phyloP scores from a whole-genome alignment of 176 grass and related monocot species.

The Carex parvula region DNA sequence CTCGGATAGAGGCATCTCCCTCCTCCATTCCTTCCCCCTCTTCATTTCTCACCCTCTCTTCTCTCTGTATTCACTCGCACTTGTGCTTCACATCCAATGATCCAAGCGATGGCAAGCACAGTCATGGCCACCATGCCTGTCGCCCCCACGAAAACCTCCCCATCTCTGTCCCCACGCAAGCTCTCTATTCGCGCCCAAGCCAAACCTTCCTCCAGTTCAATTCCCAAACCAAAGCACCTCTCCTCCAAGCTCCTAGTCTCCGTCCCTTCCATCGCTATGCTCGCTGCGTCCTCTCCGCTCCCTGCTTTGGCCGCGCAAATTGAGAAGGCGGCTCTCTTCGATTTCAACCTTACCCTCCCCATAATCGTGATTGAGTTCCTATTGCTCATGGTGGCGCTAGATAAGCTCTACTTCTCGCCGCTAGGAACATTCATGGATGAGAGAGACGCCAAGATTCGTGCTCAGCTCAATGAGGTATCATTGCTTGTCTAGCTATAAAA shows the following conservation, averaged over 20 bases:
- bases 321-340: conserved; percentile 91
- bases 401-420: conserved; percentile 94
- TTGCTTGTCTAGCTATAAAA: not conserved
- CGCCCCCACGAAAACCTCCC: not conserved
- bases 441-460: conserved; percentile 84
- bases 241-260: conserved; percentile 8
- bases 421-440: conserved; percentile 97
- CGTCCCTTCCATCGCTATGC: conserved; percentile 41
- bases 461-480: conserved; percentile 49
- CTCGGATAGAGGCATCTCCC: conserved; percentile 15
- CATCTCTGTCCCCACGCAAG: conserved; percentile 37
- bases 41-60: conserved; percentile 8
- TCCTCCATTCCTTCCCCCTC: conserved; percentile 29
- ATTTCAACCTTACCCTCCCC: conserved; percentile 94
- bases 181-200: conserved; percentile 56
- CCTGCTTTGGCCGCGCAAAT: conserved; percentile 88
- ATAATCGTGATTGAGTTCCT: conserved; percentile 78
- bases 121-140: not conserved
- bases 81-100: not conserved
- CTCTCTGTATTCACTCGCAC: not conserved
- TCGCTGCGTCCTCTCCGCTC: conserved; percentile 45
- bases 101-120: conserved; percentile 22
- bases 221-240: not conserved
- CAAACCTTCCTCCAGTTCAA: conserved; percentile 28
- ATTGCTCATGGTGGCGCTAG: conserved; percentile 94